Evolutionary conservation across 495 filamentous ascomycete genomes (phyloP).

Genomic region (Penicillium canariense): DNA sequence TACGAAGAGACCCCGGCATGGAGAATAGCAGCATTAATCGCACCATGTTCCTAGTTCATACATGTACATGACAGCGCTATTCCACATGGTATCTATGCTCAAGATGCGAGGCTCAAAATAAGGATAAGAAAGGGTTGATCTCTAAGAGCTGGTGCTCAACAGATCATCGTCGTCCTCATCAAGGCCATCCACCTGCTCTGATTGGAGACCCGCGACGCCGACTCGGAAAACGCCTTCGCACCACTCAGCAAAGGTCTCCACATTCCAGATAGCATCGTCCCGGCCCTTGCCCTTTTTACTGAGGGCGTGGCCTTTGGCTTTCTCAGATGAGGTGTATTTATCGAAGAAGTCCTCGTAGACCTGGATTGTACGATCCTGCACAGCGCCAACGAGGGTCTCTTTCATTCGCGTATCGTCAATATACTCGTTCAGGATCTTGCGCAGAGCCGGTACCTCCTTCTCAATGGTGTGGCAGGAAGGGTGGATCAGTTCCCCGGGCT

Average conservation of each 20-base stretch:
- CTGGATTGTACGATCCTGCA: constrained; percentile 58
- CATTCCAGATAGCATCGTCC: constrained; percentile 63
- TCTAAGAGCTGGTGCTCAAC: constrained; percentile 23
- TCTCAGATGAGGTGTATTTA: constrained; percentile 44
- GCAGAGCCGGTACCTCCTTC: constrained; percentile 53
- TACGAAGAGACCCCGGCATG: not conserved
- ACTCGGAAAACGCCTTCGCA: constrained; percentile 56
- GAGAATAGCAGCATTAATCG: not conserved
- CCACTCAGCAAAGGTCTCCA: constrained; percentile 62
- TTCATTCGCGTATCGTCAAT: constrained; percentile 59
- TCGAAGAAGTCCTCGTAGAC: constrained; percentile 61
- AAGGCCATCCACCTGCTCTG: constrained; percentile 30
- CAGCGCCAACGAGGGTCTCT: constrained; percentile 60
- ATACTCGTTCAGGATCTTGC: constrained; percentile 54
- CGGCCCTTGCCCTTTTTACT: constrained; percentile 61
- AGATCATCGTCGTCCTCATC: constrained; percentile 37
- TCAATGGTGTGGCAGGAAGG: constrained; percentile 47
- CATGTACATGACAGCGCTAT: constrained; percentile 17
- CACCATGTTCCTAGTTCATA: not conserved
- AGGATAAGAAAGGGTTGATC: not conserved
- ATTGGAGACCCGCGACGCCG: constrained; percentile 37
- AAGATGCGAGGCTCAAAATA: constrained; percentile 7
- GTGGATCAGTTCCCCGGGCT: constrained; percentile 38
- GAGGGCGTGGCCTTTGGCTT: constrained; percentile 41
- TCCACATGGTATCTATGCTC: constrained; percentile 28